These are phyloP conservation scores for Penicillium simplicissimum DNA, from an alignment of 495 filamentous ascomycete species.

Conservation along the genomic window DNA sequence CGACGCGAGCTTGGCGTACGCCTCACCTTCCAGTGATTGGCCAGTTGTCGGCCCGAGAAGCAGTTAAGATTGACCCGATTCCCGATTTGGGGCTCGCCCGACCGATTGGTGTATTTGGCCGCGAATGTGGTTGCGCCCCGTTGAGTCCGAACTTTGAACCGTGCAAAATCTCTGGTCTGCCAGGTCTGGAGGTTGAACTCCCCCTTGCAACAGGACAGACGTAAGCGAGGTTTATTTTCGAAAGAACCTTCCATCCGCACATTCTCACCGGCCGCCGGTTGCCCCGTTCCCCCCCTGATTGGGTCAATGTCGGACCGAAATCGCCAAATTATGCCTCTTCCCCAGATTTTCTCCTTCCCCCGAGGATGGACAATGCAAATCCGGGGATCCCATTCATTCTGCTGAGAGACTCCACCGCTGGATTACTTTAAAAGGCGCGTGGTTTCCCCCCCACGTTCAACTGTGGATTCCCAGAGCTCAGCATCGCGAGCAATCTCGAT, in stretches of 20 bases:
- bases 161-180: no score
- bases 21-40: background rate
- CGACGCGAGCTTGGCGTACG: background rate
- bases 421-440: background rate
- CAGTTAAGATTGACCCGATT: constrained; percentile 1
- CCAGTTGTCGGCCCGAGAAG: constrained; percentile 1
- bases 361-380: background rate
- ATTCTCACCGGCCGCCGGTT: background rate
- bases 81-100: constrained; percentile 1
- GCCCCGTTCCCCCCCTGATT: background rate
- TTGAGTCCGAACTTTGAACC: no score
- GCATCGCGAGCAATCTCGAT: background rate
- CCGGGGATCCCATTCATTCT: background rate
- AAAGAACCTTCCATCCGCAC: background rate
- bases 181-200: background rate
- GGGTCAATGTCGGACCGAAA: constrained; percentile 10
- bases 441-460: background rate
- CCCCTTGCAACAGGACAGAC: background rate
- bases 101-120: background rate
- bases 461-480: background rate
- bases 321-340: background rate
- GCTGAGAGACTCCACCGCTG: background rate
- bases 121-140: no score
- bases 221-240: background rate
- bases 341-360: constrained; percentile 5